Percentiles rank a stretch among this genome's conserved stretches.
phyloP scores from a whole-genome alignment of 371 early-diverging fungal species.

The Enteropsectra breve region DNA sequence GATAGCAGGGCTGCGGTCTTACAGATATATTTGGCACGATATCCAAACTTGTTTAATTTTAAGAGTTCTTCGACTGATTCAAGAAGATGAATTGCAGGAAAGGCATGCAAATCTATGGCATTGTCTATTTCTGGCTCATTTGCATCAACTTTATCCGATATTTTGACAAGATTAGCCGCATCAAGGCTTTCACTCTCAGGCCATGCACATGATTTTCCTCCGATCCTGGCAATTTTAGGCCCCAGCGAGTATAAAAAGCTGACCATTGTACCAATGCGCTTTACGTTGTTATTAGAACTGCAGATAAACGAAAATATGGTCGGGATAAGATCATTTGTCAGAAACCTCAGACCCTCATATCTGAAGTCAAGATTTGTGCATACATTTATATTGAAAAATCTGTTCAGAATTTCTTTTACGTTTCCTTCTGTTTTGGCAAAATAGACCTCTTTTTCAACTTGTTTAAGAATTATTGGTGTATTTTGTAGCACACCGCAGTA shows the following conservation, averaged over 20 bases:
- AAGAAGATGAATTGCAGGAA: constrained; percentile 62
- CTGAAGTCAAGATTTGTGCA: constrained; percentile 17
- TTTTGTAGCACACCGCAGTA: constrained; percentile 33
- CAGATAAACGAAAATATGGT: constrained; percentile 82
- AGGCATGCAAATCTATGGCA: constrained; percentile 17
- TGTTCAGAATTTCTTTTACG: constrained; percentile 53
- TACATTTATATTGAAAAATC: constrained; percentile 73
- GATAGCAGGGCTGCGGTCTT: constrained; percentile 62
- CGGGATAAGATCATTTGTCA: constrained; percentile 72
- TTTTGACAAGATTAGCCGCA: not conserved
- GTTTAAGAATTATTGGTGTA: constrained; percentile 24
- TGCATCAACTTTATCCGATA: not conserved
- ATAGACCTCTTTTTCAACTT: constrained; percentile 16
- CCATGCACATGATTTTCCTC: not conserved
- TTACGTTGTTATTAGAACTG: constrained; percentile 82
- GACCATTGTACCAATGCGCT: constrained; percentile 78
- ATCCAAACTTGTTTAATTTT: constrained; percentile 74
- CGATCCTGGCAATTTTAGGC: too few relatives aligned
- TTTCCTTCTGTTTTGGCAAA: constrained; percentile 9
- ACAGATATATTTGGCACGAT: constrained; percentile 76
- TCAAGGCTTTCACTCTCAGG: not conserved
- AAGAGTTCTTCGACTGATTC: constrained; percentile 63
- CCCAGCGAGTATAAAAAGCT: constrained; percentile 38
- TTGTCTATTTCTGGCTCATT: constrained; percentile 4
- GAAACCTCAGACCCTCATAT: constrained; percentile 39